Evolutionary conservation across 768 basidiomycete genomes (phyloP).

Genomic region (Lentinula edodes): DNA sequence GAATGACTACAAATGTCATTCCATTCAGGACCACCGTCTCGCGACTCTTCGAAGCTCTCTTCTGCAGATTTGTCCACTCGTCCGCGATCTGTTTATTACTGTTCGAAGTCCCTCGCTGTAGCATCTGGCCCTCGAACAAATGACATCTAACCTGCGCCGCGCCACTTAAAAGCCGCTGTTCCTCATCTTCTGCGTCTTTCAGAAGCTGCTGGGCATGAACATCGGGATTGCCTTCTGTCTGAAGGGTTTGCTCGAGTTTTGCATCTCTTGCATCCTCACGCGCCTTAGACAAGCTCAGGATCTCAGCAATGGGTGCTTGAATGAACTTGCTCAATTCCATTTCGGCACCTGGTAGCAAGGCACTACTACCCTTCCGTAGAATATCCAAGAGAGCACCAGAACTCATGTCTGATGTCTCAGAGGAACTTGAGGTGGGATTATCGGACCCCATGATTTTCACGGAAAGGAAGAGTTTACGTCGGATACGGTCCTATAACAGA

Average conservation of each 20-base stretch:
- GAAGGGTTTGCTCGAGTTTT: constrained; percentile 21
- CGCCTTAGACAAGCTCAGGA: constrained; percentile 39
- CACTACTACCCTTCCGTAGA: constrained; percentile 53
- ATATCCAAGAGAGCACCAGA: constrained; percentile 48
- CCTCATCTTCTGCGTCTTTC: constrained; percentile 47
- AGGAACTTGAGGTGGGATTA: constrained; percentile 12
- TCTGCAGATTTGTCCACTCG: constrained; percentile 42
- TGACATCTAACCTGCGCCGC: constrained; percentile 55
- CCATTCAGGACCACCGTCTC: constrained; percentile 30
- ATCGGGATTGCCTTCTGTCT: constrained; percentile 14
- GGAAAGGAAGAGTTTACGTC: constrained; percentile 65
- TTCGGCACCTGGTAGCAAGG: constrained; percentile 33
- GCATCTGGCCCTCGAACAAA: constrained; percentile 49
- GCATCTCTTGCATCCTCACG: constrained; percentile 37
- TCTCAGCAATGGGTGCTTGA: constrained; percentile 34
- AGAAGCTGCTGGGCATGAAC: constrained; percentile 16
- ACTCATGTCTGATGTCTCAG: constrained; percentile 23
- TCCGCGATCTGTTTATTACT: constrained; percentile 36
- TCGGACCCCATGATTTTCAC: constrained; percentile 54
- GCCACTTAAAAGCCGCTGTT: constrained; percentile 42
- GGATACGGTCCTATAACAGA: constrained; percentile 41
- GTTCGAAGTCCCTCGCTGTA: constrained; percentile 23
- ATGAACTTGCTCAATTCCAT: constrained; percentile 41
- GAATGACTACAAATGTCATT: constrained; percentile 22
- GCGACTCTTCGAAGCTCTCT: constrained; percentile 32